Evolutionary conservation across 192 early-diverging fungal genomes (phyloP), one percentile per base, ranked within the genome.

Genomic region (Spinellus fusiger): DNA sequence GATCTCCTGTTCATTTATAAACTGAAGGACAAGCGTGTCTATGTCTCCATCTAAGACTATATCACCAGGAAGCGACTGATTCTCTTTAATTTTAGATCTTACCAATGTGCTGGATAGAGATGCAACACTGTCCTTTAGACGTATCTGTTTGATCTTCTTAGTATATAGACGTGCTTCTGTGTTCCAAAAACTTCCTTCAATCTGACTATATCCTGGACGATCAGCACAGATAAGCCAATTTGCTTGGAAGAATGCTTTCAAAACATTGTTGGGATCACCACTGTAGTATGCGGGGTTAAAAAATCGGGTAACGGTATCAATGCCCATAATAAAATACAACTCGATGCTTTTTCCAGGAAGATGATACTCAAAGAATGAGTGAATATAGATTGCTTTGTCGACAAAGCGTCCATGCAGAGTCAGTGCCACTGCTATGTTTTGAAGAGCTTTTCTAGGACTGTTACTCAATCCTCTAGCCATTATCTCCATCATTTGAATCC

Each of bases 231-330:
- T 75, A 22, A 80, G 47, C 44, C 68, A 33, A 40, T 57, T 68
- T 8, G 59, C 16, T 32, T 62, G 65, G 73, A 91, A 91, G 60
- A 91, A 89, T 1, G 69, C 69, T 9, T 63, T 64, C 22, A 91
- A 74, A 51, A 56, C 65, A 12, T 65, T 35, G 25, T 69, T 66
- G 0, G 49, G 6, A 70, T 49, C 1, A 77, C 68, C 49, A 79
- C 67, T 0, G 61, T 93, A 93, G 70, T 93, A 93, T 65, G 84
- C 86, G 49, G 78, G 77, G 58, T 89, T 79, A 56, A 93, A 86
- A 27, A 93, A 76, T 28, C 90, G 80, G 13, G 80, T 82, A 54
- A 93, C 66, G 9, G 90, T 91, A 63, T 93, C 90, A 62, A 77
- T 83, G n/a, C 90, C 90, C 80, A 93, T 75, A 56, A 90, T 82